Percentiles rank a stretch among this genome's conserved stretches.
Evolutionary conservation across 2,329 filamentous ascomycete species (phyloP).

Genomic region (Chaetomium strumarium): DNA sequence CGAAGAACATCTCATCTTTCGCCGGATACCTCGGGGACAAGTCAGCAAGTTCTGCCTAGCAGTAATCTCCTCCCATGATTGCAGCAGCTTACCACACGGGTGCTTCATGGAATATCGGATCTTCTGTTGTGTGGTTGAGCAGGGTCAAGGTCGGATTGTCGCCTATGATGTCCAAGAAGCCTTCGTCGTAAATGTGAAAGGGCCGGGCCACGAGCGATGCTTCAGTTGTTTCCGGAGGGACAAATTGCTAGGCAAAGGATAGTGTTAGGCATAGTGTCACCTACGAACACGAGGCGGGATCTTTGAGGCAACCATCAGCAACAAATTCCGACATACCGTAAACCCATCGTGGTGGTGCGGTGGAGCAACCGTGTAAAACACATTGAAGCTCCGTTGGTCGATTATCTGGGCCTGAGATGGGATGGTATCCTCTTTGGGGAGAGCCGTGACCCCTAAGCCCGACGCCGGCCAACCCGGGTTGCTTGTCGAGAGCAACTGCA

Average conservation of each 20-base stretch:
- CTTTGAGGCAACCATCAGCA: too few relatives aligned
- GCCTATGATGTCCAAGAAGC: conserved; percentile 47
- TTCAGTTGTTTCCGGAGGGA: conserved; percentile 39
- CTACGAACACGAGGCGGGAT: too few relatives aligned
- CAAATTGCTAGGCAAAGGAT: conserved; percentile 26
- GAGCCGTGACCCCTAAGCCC: too few relatives aligned
- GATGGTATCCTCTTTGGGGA: neutral
- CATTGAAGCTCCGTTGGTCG: conserved; percentile 40
- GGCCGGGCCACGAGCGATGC: conserved; percentile 35
- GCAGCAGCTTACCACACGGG: conserved; percentile 41
- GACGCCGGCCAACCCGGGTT: too few relatives aligned
- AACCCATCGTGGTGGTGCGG: conserved; percentile 33
- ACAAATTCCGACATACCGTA: conserved; percentile 24
- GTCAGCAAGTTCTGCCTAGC: conserved; percentile 10
- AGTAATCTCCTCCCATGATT: neutral
- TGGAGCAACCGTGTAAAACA: conserved; percentile 34
- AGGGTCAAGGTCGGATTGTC: conserved; percentile 43
- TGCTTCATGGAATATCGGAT: conserved; percentile 51
- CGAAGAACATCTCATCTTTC: conserved; percentile 50
- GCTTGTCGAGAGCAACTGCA: too few relatives aligned
- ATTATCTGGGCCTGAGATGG: conserved; percentile 35
- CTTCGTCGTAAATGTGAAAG: conserved; percentile 46
- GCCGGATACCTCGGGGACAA: conserved; percentile 33
- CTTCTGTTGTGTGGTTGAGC: conserved; percentile 38
- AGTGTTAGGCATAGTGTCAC: neutral